Conservation (phyloP, 768 basidiomycete species). For the Phanerochaete sordida region DNA sequence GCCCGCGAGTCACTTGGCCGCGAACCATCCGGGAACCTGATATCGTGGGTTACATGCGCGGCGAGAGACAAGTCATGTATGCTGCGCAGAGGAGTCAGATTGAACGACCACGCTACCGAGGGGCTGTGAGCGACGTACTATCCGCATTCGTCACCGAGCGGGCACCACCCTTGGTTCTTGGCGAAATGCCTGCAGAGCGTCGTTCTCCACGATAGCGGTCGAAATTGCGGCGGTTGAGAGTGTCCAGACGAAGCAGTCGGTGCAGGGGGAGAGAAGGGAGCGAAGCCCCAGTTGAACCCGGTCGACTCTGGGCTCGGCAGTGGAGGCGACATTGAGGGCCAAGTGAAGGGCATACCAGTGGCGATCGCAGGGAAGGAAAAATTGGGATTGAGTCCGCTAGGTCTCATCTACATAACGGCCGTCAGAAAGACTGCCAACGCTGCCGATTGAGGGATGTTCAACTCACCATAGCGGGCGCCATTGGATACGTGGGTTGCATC, state of each 20-base stretch:
- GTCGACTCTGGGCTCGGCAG: background rate
- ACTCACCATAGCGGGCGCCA: conserved; percentile 10
- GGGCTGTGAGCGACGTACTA: conserved; percentile 32
- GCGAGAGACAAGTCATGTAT: conserved; percentile 31
- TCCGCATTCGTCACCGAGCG: conserved; percentile 35
- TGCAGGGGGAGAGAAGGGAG: conserved; percentile 7
- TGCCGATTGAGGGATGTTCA: background rate
- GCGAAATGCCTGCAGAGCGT: conserved; percentile 39
- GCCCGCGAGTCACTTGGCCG: conserved; percentile 11
- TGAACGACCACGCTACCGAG: background rate
- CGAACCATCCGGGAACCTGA: conserved; percentile 15
- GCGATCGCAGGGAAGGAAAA: conserved; percentile 5
- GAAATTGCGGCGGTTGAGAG: conserved; percentile 13
- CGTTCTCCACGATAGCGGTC: conserved; percentile 31
- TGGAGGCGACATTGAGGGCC: background rate
- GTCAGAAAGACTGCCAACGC: background rate
- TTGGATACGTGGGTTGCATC: conserved; percentile 12
- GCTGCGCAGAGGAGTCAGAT: conserved; percentile 20
- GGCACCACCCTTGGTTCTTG: conserved; percentile 41
- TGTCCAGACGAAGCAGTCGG: background rate
- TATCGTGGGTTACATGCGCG: conserved; percentile 20
- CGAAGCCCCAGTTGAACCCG: conserved; percentile 10
- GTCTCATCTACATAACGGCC: background rate
- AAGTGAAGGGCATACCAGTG: background rate
- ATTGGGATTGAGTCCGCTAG: background rate